Evolutionary conservation across 495 filamentous ascomycete genomes (phyloP), one percentile per base, ranked within the genome.

Genomic region (Hypoxylon trugodes): DNA sequence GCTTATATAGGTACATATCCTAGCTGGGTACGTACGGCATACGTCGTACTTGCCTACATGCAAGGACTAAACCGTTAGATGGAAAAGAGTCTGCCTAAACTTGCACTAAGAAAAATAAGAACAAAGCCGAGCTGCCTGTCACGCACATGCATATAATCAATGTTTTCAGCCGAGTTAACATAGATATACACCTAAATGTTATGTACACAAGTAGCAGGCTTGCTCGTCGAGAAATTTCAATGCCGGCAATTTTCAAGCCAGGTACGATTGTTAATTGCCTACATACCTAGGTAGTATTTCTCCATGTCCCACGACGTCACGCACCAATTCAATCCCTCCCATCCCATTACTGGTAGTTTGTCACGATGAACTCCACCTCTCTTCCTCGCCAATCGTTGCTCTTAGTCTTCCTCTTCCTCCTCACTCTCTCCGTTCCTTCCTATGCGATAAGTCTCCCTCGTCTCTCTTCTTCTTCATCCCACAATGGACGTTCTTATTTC

Each of bases 401-500:
- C 52, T 43, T 49, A 7, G 9, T 47, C 38, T 12, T 56, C 4
- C 45, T 66, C 18, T 33, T 60, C 13, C 8, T 66, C 30, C 21
- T 66, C 10, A 9, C 18, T 16, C 16, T 48, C 38, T 36, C 45
- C 21, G 18, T 45, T n/a, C 56, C 46, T 12, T 48, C 64, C 32
- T 3, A 32, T 30, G 57, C 57, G 6, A 59, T 47, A 10, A 67
- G 18, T 18, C 46, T 67, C 36, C 52, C 64, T 22, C 58, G 26
- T 3, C 37, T 46, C 25, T 22, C 52, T 12, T 30, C 38, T 2
- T 35, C 51, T 15, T 30, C 42, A 36, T 8, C 15, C 30, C 40
- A 41, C 2, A 25, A 53, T 49, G 33, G 46, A 22, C 28, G 51
- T 18, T 71, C 68, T 7, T 66, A 59, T 41, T 47, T 70, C 8